Evolutionary conservation across 352 stramenopile species (phyloP).

Genomic region (Globisporangium paroecandrum): DNA sequence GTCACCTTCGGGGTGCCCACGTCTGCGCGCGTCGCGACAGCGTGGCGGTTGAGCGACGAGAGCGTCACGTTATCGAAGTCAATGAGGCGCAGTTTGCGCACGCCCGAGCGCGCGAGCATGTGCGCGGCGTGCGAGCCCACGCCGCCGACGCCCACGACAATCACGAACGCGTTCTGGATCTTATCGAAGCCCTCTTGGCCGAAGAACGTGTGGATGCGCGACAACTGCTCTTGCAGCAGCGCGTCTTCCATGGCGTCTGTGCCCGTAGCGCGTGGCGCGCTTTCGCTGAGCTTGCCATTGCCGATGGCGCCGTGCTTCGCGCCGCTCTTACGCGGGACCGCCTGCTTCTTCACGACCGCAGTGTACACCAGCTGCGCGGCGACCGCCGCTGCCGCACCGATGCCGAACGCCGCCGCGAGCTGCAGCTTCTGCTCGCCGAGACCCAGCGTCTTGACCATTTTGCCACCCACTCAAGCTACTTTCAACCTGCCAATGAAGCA

Average conservation of each 20-base stretch:
- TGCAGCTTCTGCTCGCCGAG: slow-evolving; percentile 21
- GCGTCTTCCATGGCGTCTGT: slow-evolving; percentile 46
- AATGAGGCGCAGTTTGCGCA: slow-evolving; percentile 93
- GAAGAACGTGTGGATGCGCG: slow-evolving; percentile 94
- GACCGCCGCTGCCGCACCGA: slow-evolving; percentile 44
- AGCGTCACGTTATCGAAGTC: slow-evolving; percentile 99
- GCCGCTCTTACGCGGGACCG: background rate
- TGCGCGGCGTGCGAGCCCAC: slow-evolving; percentile 96
- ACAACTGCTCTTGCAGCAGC: slow-evolving; percentile 83
- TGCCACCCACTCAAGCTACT: slow-evolving; percentile 3
- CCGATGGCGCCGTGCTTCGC: background rate
- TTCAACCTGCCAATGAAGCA: background rate
- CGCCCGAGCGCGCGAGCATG: slow-evolving; percentile 96
- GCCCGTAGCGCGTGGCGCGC: slow-evolving; percentile 12
- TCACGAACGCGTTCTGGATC: slow-evolving; percentile 87
- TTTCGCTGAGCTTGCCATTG: slow-evolving; percentile 3
- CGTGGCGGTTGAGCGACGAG: slow-evolving; percentile 98
- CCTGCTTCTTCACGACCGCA: slow-evolving; percentile 24
- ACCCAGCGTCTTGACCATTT: slow-evolving; percentile 52
- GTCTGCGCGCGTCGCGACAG: slow-evolving; percentile 94
- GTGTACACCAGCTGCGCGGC: slow-evolving; percentile 43
- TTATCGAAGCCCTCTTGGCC: slow-evolving; percentile 88
- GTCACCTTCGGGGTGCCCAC: slow-evolving; percentile 94
- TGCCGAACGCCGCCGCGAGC: slow-evolving; percentile 54
- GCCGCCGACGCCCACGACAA: slow-evolving; percentile 96